Base-by-base conservation (phyloP, 176 grass and related monocot genomes). In the Aegilops umbellulata region DNA sequence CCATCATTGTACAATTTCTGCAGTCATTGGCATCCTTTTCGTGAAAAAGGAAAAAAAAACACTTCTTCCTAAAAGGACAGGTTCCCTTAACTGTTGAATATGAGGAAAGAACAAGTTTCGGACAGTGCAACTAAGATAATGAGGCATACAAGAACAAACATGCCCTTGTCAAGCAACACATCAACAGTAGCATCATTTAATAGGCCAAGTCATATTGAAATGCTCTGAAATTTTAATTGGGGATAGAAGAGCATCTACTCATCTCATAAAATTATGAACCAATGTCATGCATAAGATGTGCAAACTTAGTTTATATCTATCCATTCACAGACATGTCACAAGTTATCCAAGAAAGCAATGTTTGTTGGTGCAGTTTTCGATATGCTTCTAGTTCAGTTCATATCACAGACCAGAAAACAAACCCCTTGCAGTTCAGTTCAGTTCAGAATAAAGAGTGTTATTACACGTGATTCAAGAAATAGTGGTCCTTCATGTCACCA, bases 61-160 rank as follows among this genome's bases (percentile, higher is more conserved):
- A 44, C 7, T 62, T 46, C 3, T 61, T 88, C 64, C 30, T 70
- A 36, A 69, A 0, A 85, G 16, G 30, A 53, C 14, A 29, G 62
- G 39, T 41, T 30, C n/a, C 39, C 65, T 63, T 57, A 64, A 74
- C 25, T 60, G 31, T 64, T 57, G 32, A 69, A 65, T 79, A 88
- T 34, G 8, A 66, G 12, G 23, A 57, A 23, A 78, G 39, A 34
- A 46, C 79, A 55, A 44, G 55, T 90, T 55, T 51, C 38, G 1
- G 11, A 79, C 10, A 76, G 2, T 61, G 69, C 77, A 89, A 57
- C 88, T 63, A 86, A 85, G 55, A 78, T 24, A 58, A 51, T 65
- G 65, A 89, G 64, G 62, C 41, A 79, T 20, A 78, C 88, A 83
- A 65, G 51, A 83, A 78, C 26, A 74, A 44, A 76, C 47, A 79